A percentile compares a stretch with the other conserved stretches of the same genome.
These are phyloP conservation scores for Boeremia lycopersici DNA, from an alignment of 2,329 filamentous ascomycete genomes.

Conservation along the genomic window DNA sequence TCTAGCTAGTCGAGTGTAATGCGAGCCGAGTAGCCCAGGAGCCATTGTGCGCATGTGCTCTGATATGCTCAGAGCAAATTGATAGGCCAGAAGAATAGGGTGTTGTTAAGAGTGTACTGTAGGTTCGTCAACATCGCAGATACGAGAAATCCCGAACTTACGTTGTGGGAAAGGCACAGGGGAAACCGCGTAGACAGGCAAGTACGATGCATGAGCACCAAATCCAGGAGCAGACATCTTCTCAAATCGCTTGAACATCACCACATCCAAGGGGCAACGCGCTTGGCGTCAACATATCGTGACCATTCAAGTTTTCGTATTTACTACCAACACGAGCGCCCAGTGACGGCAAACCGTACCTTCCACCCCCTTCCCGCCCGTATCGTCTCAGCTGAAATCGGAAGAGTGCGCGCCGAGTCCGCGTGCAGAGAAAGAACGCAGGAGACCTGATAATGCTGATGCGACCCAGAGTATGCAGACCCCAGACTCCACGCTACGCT, in stretches of 20 bases:
- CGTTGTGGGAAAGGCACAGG: no score
- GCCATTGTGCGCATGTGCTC: neutral
- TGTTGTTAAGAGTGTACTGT: no score
- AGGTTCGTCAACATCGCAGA: no score
- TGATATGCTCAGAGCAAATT: no score
- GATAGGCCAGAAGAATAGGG: no score
- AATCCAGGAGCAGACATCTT: neutral
- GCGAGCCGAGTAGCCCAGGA: neutral
- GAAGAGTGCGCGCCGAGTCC: neutral
- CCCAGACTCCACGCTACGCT: constrained; percentile 25
- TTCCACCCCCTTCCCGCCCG: neutral
- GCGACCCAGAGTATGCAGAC: constrained; percentile 13
- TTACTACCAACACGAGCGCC: constrained; percentile 4
- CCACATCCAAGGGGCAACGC: neutral
- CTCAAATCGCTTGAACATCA: neutral
- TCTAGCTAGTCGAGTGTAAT: neutral
- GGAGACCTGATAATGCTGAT: constrained; percentile 10
- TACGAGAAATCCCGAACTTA: no score
- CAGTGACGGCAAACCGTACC: neutral
- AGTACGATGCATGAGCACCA: no score
- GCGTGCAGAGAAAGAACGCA: constrained; percentile 3
- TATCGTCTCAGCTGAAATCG: neutral
- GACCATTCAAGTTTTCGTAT: constrained; percentile 11
- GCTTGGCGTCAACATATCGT: constrained; percentile 6
- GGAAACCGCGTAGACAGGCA: no score